phyloP scores from a whole-genome alignment of 2,329 filamentous ascomycete species.

The Phaeomoniella chlamydospora region DNA sequence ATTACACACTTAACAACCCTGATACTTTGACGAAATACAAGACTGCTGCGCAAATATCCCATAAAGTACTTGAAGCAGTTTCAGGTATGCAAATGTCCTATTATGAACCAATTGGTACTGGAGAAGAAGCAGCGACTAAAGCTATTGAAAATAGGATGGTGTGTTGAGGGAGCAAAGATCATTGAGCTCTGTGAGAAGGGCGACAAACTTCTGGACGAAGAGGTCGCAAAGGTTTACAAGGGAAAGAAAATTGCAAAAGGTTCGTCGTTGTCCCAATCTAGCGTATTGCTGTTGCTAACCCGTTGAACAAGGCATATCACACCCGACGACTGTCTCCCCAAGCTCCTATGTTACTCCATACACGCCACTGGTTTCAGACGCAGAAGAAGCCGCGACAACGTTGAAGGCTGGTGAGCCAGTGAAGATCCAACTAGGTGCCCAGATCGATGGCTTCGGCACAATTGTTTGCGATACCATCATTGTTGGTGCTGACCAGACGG shows the following conservation, averaged over 20 bases:
- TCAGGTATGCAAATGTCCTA: constrained; percentile 27
- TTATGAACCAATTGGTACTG: constrained; percentile 1
- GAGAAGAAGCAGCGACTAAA: background rate
- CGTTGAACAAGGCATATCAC: constrained; percentile 64
- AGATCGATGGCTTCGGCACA: constrained; percentile 92
- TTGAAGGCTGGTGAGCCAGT: constrained; percentile 76
- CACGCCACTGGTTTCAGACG: constrained; percentile 77
- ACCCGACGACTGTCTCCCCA: constrained; percentile 91
- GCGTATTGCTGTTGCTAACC: constrained; percentile 5
- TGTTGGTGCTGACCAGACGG: constrained; percentile 47
- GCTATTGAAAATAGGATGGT: constrained; percentile 43
- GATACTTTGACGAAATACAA: constrained; percentile 99
- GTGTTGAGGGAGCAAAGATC: constrained; percentile 79
- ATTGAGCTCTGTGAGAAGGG: constrained; percentile 89
- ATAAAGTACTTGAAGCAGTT: constrained; percentile 86
- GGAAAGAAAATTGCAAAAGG: constrained; percentile 95
- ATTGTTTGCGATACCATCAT: constrained; percentile 91
- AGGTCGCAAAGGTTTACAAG: constrained; percentile 91
- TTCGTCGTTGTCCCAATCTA: constrained; percentile 23
- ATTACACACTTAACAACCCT: constrained; percentile 80
- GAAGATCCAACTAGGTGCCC: constrained; percentile 98
- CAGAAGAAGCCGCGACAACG: constrained; percentile 64
- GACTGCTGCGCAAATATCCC: constrained; percentile 85
- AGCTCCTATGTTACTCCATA: constrained; percentile 92
- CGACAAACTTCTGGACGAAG: constrained; percentile 86